A percentile compares a stretch with the other conserved stretches of the same genome.
Evolutionary conservation across 768 basidiomycete species (phyloP).

Genomic region (Zangia roseola): DNA sequence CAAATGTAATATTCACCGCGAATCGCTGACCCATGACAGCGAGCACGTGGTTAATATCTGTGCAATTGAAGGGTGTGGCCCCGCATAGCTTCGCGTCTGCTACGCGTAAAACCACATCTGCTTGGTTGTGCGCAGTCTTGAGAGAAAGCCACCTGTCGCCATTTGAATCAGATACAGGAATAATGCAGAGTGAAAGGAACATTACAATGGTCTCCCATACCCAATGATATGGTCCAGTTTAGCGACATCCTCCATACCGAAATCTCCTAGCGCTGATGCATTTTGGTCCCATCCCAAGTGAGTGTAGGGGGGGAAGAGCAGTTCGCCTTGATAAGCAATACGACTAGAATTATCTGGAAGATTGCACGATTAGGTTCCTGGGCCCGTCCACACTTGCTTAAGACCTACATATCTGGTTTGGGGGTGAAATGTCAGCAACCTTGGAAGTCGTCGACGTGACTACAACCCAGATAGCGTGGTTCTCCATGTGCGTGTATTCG

Average conservation of each 20-base stretch:
- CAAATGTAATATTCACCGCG: too few species aligned
- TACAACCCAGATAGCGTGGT: neutral
- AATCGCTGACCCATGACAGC: too few species aligned
- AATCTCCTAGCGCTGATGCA: neutral
- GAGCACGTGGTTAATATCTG: too few species aligned
- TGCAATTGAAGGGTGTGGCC: too few species aligned
- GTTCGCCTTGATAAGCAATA: too few species aligned
- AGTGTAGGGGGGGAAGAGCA: neutral
- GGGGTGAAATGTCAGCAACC: neutral
- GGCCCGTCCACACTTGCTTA: too few species aligned
- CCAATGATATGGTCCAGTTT: neutral
- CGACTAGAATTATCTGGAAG: neutral
- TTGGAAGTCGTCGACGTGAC: neutral
- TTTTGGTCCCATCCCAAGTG: neutral
- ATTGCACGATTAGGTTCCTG: neutral
- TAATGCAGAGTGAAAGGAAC: too few species aligned
- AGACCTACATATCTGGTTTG: neutral
- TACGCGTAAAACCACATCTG: too few species aligned
- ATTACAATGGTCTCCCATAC: slow-evolving; percentile 1
- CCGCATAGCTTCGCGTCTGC: too few species aligned
- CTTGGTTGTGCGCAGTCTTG: too few species aligned
- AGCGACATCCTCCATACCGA: neutral
- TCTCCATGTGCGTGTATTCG: neutral
- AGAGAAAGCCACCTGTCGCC: too few species aligned
- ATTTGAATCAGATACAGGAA: too few species aligned